A percentile compares a stretch with the other conserved stretches of the same genome.
These are phyloP conservation scores for Warburgia ugandensis DNA, from an alignment of 164 flowering plant species.

Conservation along the genomic window DNA sequence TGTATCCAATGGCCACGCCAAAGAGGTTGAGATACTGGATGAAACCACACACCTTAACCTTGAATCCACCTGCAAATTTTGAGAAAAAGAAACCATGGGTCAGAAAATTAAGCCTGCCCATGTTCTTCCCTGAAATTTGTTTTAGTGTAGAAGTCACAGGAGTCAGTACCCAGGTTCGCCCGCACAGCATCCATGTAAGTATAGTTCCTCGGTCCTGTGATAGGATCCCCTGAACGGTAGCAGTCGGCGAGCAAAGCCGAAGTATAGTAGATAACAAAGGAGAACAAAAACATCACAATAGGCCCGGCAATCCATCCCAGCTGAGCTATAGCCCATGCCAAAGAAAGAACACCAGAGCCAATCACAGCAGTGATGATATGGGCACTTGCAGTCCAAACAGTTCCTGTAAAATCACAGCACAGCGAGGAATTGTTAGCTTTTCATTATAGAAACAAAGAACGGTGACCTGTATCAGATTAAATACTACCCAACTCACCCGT, in stretches of 20 bases:
- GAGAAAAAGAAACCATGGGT: not conserved
- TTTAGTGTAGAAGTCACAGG: not conserved
- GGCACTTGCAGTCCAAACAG: conserved; percentile 54
- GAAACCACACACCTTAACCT: conserved; percentile 34
- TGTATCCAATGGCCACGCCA: conserved; percentile 47
- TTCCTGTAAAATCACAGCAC: conserved; percentile 23
- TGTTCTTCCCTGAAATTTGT: not conserved
- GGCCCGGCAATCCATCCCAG: conserved; percentile 72
- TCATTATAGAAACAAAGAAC: not conserved
- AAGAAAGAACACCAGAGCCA: conserved; percentile 56
- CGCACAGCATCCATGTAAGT: conserved; percentile 58
- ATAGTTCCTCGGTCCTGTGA: conserved; percentile 49
- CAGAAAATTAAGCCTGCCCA: too few relatives aligned
- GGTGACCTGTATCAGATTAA: not conserved
- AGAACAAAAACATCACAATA: conserved; percentile 41
- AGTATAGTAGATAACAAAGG: conserved; percentile 46
- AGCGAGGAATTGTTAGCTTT: not conserved
- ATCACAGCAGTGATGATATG: conserved; percentile 63
- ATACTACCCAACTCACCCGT: not conserved
- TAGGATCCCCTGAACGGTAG: conserved; percentile 46
- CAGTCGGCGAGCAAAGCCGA: conserved; percentile 47
- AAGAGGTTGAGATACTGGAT: conserved; percentile 38
- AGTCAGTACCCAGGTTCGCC: conserved; percentile 33
- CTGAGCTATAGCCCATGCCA: conserved; percentile 67
- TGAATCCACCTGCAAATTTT: conserved; percentile 31